These are phyloP conservation scores for Monosporascus sp. DNA, from an alignment of 2,329 filamentous ascomycete species.

Conservation along the genomic window DNA sequence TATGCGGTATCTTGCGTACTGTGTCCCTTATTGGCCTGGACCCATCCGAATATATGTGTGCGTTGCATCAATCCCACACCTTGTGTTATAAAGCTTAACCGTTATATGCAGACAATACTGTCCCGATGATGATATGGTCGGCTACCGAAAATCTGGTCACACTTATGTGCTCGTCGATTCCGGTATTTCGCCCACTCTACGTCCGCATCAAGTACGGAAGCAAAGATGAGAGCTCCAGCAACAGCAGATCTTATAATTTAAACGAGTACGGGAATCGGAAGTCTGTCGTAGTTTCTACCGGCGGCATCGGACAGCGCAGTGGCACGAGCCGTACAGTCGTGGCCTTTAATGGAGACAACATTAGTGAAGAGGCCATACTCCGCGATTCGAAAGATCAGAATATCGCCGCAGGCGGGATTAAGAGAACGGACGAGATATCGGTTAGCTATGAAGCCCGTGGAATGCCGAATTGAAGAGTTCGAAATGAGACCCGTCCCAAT, in stretches of 20 bases:
- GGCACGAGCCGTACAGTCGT: background rate
- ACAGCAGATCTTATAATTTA: background rate
- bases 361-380: conserved; percentile 2
- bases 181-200: conserved; percentile 34
- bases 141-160: conserved; percentile 34
- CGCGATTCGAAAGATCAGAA: background rate
- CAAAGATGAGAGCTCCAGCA: background rate
- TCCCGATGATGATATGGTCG: conserved; percentile 32
- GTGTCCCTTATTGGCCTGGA: conserved; percentile 20
- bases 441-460: background rate
- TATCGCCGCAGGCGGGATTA: background rate
- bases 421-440: conserved; percentile 1
- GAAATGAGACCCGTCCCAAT: too few species aligned
- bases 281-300: background rate
- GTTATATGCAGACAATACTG: conserved; percentile 26
- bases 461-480: background rate
- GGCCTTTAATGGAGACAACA: background rate
- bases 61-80: conserved; percentile 14
- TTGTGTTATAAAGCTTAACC: conserved; percentile 5
- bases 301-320: background rate
- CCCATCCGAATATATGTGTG: conserved; percentile 25
- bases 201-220: conserved; percentile 8
- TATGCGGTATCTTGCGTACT: conserved; percentile 24
- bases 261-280: background rate
- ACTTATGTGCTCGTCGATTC: conserved; percentile 36